phyloP scores from a whole-genome alignment of 345 rosid genomes.

The Ricinus communis region DNA sequence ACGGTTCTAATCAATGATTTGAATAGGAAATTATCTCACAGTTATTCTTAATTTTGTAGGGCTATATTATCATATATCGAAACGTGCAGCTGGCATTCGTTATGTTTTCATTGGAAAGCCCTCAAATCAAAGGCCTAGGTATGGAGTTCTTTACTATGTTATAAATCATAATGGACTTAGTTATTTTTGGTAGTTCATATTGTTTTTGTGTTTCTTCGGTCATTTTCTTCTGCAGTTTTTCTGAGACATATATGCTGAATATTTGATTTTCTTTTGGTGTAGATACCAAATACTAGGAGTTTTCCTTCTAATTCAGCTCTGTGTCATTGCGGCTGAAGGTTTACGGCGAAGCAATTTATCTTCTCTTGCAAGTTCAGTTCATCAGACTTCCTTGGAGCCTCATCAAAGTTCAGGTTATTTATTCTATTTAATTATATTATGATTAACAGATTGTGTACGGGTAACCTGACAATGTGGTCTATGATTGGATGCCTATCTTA shows the following conservation, averaged over 20 bases:
- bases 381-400: constrained; percentile 60
- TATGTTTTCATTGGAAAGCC: constrained; percentile 92
- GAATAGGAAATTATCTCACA: background rate
- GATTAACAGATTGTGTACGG: background rate
- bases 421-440: constrained; percentile 11
- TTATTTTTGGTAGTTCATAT: no score
- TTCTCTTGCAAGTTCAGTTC: constrained; percentile 78
- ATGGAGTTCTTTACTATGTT: constrained; percentile 4
- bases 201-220: background rate
- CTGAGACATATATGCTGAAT: background rate
- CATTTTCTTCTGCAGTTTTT: background rate
- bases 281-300: constrained; percentile 92
- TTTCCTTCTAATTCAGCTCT: constrained; percentile 87
- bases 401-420: constrained; percentile 58
- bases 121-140: constrained; percentile 94
- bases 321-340: constrained; percentile 85
- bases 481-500: background rate
- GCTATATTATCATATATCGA: constrained; percentile 87
- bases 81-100: constrained; percentile 79
- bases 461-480: constrained; percentile 1
- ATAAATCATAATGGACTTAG: background rate
- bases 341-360: constrained; percentile 78
- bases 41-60: constrained; percentile 41
- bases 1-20: background rate
- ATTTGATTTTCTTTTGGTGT: constrained; percentile 28